These are phyloP conservation scores for Salix caprea DNA, from an alignment of 345 rosid species.

Conservation along the genomic window DNA sequence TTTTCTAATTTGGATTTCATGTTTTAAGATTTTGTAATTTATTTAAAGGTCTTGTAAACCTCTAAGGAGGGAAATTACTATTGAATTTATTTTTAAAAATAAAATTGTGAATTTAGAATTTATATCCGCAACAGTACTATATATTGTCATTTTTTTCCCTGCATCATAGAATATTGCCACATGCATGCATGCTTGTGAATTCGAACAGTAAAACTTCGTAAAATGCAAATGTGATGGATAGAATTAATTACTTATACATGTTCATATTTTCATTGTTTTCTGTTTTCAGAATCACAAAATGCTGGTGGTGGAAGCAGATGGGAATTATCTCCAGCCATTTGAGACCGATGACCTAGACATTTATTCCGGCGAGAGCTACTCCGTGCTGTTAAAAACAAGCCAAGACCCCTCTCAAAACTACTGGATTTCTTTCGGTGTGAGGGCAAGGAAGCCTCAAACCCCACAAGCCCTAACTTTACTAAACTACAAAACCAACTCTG, in stretches of 20 bases:
- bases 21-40: too few relatives aligned
- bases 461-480: conserved; percentile 53
- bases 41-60: too few relatives aligned
- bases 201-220: too few relatives aligned
- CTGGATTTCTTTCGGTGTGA: conserved; percentile 54
- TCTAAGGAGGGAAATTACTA: too few relatives aligned
- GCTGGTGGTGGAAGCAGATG: conserved; percentile 85
- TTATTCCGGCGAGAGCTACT: conserved; percentile 83
- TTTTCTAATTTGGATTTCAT: too few relatives aligned
- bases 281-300: conserved; percentile 56
- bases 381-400: conserved; percentile 54
- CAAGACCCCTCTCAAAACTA: conserved; percentile 49
- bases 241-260: neutral
- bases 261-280: too few relatives aligned
- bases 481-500: conserved; percentile 41
- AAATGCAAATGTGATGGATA: neutral
- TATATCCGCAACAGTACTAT: too few relatives aligned
- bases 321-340: conserved; percentile 70
- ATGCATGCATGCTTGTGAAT: too few relatives aligned
- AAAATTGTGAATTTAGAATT: too few relatives aligned
- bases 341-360: conserved; percentile 51
- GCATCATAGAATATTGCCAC: too few relatives aligned
- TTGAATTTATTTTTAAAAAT: too few relatives aligned
- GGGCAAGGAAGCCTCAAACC: conserved; percentile 56
- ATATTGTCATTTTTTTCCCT: too few relatives aligned